Percentiles rank a stretch among this genome's conserved stretches.
Evolutionary conservation across 108 stramenopile genomes (phyloP).

Genomic region (Cyclotella cryptica): DNA sequence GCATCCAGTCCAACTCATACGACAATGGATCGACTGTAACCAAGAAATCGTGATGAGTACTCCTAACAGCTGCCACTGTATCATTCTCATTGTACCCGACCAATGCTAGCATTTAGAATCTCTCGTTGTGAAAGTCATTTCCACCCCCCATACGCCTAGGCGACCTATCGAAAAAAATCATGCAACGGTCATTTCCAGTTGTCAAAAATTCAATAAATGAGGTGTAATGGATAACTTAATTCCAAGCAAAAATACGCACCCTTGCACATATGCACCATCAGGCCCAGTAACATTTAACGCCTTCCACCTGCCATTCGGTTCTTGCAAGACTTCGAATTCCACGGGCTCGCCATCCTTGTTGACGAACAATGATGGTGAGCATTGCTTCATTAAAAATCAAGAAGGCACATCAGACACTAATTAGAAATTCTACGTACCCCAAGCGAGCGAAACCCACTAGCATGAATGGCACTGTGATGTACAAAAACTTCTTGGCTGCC

Average conservation of each 20-base stretch:
- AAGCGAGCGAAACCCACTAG: constrained; percentile 64
- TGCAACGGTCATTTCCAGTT: too few species aligned
- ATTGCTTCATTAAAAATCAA: neutral
- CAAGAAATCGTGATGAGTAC: too few species aligned
- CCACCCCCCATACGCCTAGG: neutral
- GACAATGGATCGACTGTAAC: too few species aligned
- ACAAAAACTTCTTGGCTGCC: constrained; percentile 59
- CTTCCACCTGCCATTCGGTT: constrained; percentile 55
- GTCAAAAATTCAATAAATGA: too few species aligned
- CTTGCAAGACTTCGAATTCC: constrained; percentile 63
- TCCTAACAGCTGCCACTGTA: neutral
- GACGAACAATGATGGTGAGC: neutral
- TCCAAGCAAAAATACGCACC: constrained; percentile 21
- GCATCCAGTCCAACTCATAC: too few species aligned
- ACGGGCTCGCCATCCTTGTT: constrained; percentile 61
- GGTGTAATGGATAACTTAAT: too few species aligned
- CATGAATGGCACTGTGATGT: constrained; percentile 52
- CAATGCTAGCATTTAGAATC: neutral
- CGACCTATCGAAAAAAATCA: neutral
- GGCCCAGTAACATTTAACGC: constrained; percentile 66
- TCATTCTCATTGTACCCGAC: neutral
- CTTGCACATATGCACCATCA: constrained; percentile 61
- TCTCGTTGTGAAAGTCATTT: neutral
- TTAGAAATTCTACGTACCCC: constrained; percentile 24
- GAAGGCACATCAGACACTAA: neutral